Base-by-base conservation (phyloP, 2,329 filamentous ascomycete genomes). In the Pseudocercospora crystallina region DNA sequence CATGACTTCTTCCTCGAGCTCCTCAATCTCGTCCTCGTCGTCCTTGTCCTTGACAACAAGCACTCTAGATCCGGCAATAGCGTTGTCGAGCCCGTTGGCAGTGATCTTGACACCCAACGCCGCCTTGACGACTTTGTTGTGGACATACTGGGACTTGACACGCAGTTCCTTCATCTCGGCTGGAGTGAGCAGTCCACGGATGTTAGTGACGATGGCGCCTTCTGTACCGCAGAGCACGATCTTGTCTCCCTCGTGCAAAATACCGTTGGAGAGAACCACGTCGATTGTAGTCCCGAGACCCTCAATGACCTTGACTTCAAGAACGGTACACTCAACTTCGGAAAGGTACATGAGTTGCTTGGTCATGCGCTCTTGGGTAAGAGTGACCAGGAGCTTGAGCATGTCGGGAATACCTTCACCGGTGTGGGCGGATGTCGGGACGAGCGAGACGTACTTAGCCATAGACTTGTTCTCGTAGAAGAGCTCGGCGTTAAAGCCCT, bases 121-220 rank as follows among this genome's bases (percentile, higher is more conserved):
- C 14, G 95, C 94, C 80, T 96, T 99, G 76, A 96, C 91, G 72
- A 96, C 90, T 78, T 99, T 97, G 78, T 99, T 96, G 78, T 99
- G 95, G 29, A 99, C 92, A 66, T 99, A 99, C 57, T 86, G 82
- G 2, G 91, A 96, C 76, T 97, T 97, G 65, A 99, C 83, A 70
- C 95, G 90, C 59, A 99, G 74, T 71, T 99, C 94, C 69, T 90
- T 94, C 69, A 99, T 84, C 54, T 90, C 89, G 9, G 90, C 91
- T 1, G 94, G 94, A 3, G 94, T 99, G 45, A 99, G 79, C 20
- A 99, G 80, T 11, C 94, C 95, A 75, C 94, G 84, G 65, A 99
- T 94, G 62, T 96, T 96, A 5, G 94, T 99, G 53, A 86, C 83
- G 68, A 99, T 99, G 45, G 90, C 86, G 26, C 95, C 94, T 68